Percentiles rank a stretch among this genome's conserved stretches.
These are phyloP conservation scores for Zoysia japonica DNA, from an alignment of 176 grass and related monocot species.

Conservation along the genomic window DNA sequence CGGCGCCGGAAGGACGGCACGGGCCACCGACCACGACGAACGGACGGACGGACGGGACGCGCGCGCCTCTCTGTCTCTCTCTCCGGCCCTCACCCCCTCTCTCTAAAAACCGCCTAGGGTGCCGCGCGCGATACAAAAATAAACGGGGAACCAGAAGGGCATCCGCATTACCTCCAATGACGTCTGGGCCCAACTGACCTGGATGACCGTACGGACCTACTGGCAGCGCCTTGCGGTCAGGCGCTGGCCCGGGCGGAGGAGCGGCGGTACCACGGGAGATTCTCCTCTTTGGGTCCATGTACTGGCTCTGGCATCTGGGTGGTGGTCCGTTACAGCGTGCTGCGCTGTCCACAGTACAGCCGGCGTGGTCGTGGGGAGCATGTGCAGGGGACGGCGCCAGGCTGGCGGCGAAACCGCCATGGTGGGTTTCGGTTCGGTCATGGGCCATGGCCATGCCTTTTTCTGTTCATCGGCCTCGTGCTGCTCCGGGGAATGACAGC, in stretches of 20 bases:
- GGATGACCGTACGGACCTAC: not conserved
- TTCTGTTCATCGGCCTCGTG: no score
- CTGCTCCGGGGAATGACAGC: not conserved
- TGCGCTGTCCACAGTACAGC: not conserved
- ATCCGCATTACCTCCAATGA: accelerated
- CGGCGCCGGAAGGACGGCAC: conserved; percentile 31
- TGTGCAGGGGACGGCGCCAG: not conserved
- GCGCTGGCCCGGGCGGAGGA: not conserved
- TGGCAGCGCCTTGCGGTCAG: not conserved
- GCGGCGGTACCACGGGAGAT: not conserved
- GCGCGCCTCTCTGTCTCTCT: not conserved
- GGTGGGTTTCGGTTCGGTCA: no score
- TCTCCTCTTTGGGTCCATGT: not conserved
- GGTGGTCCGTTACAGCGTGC: not conserved
- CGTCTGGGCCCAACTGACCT: not conserved
- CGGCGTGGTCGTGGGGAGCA: not conserved
- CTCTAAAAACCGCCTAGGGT: not conserved
- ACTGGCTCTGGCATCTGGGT: not conserved
- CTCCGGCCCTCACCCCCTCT: not conserved
- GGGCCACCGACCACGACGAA: conserved; percentile 22
- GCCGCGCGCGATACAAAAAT: not conserved
- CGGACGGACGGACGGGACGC: conserved; percentile 21
- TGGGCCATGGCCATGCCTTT: no score
- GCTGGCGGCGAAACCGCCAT: not conserved
- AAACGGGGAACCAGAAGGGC: not conserved